Evolutionary conservation across 345 rosid genomes (phyloP), one percentile per base, ranked within the genome.

Genomic region (Litchi chinensis): DNA sequence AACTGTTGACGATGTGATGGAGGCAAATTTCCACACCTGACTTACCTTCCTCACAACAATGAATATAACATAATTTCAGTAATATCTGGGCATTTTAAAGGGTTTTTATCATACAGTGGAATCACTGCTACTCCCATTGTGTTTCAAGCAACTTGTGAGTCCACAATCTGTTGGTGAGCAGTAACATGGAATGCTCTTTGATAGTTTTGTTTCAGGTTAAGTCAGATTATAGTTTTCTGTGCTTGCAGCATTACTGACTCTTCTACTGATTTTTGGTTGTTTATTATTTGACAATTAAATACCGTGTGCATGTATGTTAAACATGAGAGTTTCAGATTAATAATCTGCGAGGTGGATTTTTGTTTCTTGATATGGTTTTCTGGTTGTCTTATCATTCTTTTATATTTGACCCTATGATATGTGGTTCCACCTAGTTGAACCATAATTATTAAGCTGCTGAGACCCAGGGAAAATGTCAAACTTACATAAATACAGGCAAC

Each of bases 21-120:
- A 46, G 52, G 52, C 52, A 46, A 46, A 46, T 7, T 46, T 66
- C 9, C 16, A 26, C 64, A 40, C 37, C 48, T 70, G 60, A 70
- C 70, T 56, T 32, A 64, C 69, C 41, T 64, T 26, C 66, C 74
- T 26, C 19, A 54, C 22, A 73, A 54, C 22, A 73, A 41, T 68
- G 50, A 68, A 57, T 16, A 46, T 5, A 7, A 7, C 8, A 5
- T 46, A 46, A 11, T 46, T 1, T 46, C 52, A 11, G 52, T 7
- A 46, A 46, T 46, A 6, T 46, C 52, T 6, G 8, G 52, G 52
- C 52, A 46, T 4, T 3, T n/a, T 32, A 32, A 32, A 32, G 37
- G 37, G 15, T 40, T n/a, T n/a, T 68, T 15, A 68, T 68, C 16
- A 44, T 68, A 41, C 15, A 16, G 26, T 68, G 52, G 56, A 7